Evolutionary conservation across 2,329 filamentous ascomycete species (phyloP).

Genomic region (Calonectria crousiana): DNA sequence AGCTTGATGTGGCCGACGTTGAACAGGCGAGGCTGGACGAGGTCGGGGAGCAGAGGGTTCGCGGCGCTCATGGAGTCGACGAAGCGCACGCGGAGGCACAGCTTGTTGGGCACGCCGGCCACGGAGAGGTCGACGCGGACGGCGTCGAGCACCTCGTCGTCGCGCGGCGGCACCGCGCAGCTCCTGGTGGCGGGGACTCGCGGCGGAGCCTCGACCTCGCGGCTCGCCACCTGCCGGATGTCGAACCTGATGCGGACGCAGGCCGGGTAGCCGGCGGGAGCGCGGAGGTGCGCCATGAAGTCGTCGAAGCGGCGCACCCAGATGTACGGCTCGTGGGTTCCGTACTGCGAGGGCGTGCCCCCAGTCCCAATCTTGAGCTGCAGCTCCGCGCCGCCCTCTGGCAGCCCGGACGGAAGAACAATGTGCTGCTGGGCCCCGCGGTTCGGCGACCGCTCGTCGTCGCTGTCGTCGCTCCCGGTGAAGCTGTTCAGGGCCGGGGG

Average conservation of each 20-base stretch:
- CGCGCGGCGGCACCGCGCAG: not conserved
- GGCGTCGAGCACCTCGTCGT: constrained; percentile 29
- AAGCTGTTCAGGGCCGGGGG: not conserved
- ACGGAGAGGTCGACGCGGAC: constrained; percentile 35
- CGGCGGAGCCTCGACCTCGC: not conserved
- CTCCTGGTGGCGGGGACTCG: not conserved
- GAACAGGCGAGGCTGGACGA: constrained; percentile 27
- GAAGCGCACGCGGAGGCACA: constrained; percentile 36
- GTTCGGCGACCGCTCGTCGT: not conserved
- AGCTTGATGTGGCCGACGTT: constrained; percentile 15
- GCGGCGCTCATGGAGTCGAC: constrained; percentile 19
- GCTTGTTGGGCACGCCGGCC: constrained; percentile 10
- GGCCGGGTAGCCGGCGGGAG: constrained; percentile 24
- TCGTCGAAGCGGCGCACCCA: constrained; percentile 19
- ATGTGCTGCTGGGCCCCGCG: not conserved
- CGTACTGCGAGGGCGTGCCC: constrained; percentile 17
- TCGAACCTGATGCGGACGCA: constrained; percentile 29
- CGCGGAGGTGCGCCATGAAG: not conserved
- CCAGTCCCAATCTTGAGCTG: constrained; percentile 26
- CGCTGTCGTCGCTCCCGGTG: no score
- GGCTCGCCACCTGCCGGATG: not conserved
- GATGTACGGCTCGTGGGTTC: constrained; percentile 6
- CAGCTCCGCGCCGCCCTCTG: not conserved
- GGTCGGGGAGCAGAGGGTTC: not conserved
- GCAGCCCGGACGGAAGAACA: not conserved